Conservation (phyloP, 2,329 filamentous ascomycete genomes). For the Huntiella decipiens region DNA sequence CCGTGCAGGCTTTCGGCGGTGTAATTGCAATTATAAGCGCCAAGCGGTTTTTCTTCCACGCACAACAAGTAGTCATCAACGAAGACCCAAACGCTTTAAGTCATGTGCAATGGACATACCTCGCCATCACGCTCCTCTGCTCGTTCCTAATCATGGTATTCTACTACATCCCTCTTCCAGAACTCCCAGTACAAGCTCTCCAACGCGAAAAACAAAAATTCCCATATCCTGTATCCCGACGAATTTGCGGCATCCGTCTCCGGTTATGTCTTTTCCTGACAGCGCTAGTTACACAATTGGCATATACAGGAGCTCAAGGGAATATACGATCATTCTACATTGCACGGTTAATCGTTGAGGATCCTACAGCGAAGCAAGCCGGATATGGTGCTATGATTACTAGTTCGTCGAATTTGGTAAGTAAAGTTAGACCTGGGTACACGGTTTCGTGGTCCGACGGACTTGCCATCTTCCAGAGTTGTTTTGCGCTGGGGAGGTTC, state of each 20-base stretch:
- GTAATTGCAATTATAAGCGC: constrained; percentile 56
- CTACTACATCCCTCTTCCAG: constrained; percentile 48
- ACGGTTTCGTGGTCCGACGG: constrained; percentile 41
- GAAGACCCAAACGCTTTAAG: constrained; percentile 32
- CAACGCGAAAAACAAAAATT: constrained; percentile 28
- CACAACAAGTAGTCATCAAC: constrained; percentile 32
- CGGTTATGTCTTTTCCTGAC: constrained; percentile 43
- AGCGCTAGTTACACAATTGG: constrained; percentile 58
- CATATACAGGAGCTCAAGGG: constrained; percentile 59
- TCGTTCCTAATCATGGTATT: constrained; percentile 50
- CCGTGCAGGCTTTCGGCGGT: constrained; percentile 55
- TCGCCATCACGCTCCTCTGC: constrained; percentile 60
- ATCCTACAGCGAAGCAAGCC: constrained; percentile 22
- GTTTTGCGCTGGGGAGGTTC: constrained; percentile 59
- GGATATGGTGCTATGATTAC: constrained; percentile 19
- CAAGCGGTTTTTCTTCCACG: constrained; percentile 49
- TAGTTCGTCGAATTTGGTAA: constrained; percentile 13
- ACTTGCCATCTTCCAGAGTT: constrained; percentile 50
- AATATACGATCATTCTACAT: constrained; percentile 42
- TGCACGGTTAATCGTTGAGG: constrained; percentile 23
- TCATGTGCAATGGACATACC: constrained; percentile 69
- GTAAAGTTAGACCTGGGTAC: constrained; percentile 23
- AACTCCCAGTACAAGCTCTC: constrained; percentile 37
- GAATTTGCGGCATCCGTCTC: constrained; percentile 30
- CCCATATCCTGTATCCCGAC: constrained; percentile 26